Conservation (phyloP, 805 yeast genomes). For the Blastobotrys terrestris region DNA sequence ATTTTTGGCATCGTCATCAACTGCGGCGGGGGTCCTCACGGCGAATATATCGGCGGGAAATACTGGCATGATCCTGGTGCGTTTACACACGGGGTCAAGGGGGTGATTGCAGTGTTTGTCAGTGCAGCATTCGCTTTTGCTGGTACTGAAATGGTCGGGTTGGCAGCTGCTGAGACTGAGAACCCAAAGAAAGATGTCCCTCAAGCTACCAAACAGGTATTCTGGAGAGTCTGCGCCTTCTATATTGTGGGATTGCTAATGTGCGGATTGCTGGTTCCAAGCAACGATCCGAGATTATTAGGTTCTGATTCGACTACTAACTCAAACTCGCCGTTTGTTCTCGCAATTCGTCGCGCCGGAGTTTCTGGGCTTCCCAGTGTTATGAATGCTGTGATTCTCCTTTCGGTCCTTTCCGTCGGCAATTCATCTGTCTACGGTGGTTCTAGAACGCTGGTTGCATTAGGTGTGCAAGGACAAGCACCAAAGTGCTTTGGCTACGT, state of each 20-base stretch:
- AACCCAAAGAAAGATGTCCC: constrained; percentile 64
- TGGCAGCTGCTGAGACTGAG: constrained; percentile 69
- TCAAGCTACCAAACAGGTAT: constrained; percentile 68
- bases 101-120: constrained; percentile 58
- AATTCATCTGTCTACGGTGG: constrained; percentile 66
- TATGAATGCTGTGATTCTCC: constrained; percentile 63
- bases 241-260: constrained; percentile 52
- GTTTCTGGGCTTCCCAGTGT: constrained; percentile 61
- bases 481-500: constrained; percentile 60
- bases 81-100: constrained; percentile 56
- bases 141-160: constrained; percentile 66
- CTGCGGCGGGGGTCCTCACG: constrained; percentile 53
- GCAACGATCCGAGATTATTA: constrained; percentile 42
- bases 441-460: constrained; percentile 60
- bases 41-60: constrained; percentile 22
- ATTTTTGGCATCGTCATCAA: constrained; percentile 45
- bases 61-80: constrained; percentile 51
- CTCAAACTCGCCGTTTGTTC: constrained; percentile 64
- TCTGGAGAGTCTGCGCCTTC: constrained; percentile 70
- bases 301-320: constrained; percentile 49
- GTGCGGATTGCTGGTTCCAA: constrained; percentile 65
- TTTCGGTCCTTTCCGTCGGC: constrained; percentile 70
- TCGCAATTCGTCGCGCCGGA: constrained; percentile 60
- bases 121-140: constrained; percentile 73
- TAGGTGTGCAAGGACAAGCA: constrained; percentile 60